These are phyloP conservation scores for Termitomyces eurrhizus DNA, from an alignment of 768 basidiomycete genomes.

Conservation along the genomic window DNA sequence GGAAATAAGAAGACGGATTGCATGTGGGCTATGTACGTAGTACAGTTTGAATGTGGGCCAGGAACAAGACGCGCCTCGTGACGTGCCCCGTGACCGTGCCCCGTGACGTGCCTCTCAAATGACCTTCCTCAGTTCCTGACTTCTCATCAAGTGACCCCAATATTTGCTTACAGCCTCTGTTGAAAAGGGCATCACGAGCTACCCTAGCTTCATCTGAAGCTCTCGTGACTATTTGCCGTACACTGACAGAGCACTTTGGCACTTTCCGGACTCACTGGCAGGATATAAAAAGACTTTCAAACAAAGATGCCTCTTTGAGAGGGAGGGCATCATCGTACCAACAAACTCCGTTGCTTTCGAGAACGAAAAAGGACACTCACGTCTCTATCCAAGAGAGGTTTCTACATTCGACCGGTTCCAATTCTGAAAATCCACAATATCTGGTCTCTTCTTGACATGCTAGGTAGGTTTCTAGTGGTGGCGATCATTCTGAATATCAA, in stretches of 20 bases:
- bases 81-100: slow-evolving; percentile 13
- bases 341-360: background rate
- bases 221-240: slow-evolving; percentile 1
- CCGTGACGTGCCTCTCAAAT: slow-evolving; percentile 12
- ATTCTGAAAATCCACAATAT: background rate
- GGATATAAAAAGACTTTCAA: background rate
- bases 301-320: background rate
- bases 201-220: slow-evolving; percentile 4
- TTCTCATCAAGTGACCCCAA: slow-evolving; percentile 1
- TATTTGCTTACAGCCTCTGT: slow-evolving; percentile 4
- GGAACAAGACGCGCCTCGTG: slow-evolving; percentile 11
- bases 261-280: background rate
- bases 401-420: background rate
- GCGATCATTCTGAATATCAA: background rate
- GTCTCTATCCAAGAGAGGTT: background rate
- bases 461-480: no score
- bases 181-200: background rate
- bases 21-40: background rate
- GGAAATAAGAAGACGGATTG: slow-evolving; percentile 1
- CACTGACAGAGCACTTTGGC: background rate
- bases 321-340: background rate
- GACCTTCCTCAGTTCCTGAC: background rate
- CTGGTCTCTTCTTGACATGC: background rate
- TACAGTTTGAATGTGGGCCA: slow-evolving; percentile 8
- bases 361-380: background rate